phyloP scores from a whole-genome alignment of 2,329 filamentous ascomycete genomes.

The Penicillium sp. region DNA sequence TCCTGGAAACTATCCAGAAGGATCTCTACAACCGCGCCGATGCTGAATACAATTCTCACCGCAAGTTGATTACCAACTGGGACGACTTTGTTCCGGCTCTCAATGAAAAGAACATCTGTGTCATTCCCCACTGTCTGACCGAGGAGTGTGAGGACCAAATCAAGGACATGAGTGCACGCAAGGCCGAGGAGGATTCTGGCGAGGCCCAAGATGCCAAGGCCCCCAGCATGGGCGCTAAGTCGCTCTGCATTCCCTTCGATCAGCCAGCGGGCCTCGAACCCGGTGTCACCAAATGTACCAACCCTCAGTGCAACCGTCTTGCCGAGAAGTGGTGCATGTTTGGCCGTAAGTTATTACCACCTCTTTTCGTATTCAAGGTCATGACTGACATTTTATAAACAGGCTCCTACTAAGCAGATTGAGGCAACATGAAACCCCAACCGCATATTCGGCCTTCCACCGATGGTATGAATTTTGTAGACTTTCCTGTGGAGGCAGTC shows the following conservation, averaged over 20 bases:
- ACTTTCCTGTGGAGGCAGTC: too few relatives aligned
- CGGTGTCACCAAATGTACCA: slow-evolving; percentile 85
- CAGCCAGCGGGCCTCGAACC: slow-evolving; percentile 74
- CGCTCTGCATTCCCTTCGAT: slow-evolving; percentile 72
- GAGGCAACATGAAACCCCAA: too few relatives aligned
- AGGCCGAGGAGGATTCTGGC: slow-evolving; percentile 55
- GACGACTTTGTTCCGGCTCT: slow-evolving; percentile 83
- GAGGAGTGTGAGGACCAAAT: slow-evolving; percentile 86
- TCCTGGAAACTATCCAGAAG: slow-evolving; percentile 83
- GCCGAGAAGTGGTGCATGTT: slow-evolving; percentile 92
- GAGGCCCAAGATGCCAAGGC: slow-evolving; percentile 67
- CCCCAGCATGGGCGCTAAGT: slow-evolving; percentile 71
- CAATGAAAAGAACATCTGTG: slow-evolving; percentile 83
- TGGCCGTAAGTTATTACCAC: slow-evolving; percentile 53
- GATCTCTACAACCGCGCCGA: slow-evolving; percentile 77
- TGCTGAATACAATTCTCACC: slow-evolving; percentile 69
- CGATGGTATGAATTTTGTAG: too few relatives aligned
- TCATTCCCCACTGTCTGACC: slow-evolving; percentile 84
- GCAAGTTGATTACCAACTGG: slow-evolving; percentile 78
- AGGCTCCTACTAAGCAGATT: slow-evolving; percentile 29
- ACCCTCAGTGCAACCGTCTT: slow-evolving; percentile 70
- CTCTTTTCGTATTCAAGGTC: neutral
- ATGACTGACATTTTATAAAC: slow-evolving; percentile 5
- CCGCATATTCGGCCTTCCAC: too few relatives aligned
- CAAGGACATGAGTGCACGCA: slow-evolving; percentile 83